Evolutionary conservation across 768 basidiomycete species (phyloP), one percentile per base, ranked within the genome.

Genomic region (Termitomyces sp.): DNA sequence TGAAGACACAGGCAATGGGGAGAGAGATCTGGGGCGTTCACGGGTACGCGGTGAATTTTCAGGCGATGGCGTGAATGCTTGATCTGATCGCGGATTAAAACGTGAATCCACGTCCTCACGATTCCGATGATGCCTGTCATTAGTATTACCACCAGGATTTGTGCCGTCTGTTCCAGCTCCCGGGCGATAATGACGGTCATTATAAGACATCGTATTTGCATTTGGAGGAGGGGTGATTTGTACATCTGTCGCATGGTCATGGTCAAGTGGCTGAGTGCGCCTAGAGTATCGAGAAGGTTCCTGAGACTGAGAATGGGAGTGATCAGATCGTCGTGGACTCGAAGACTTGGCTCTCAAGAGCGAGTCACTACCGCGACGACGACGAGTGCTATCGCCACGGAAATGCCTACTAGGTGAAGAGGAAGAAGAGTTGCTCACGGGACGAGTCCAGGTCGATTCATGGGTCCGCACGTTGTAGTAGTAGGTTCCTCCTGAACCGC

Each of bases 111-210:
- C 40, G 16, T 42, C 37, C 23, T 57, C 61, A 44, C 57, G 53
- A 23, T 54, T 51, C 14, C 67, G 57, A 28, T 64, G 63, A 25
- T 57, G 63, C 61, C 69, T 69, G 30, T 61, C 60, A 56, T 69
- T 66, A 44, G 63, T 53, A 52, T 37, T 37, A 50, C 35, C 66
- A 58, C 60, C 50, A 53, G 56, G 56, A 51, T 58, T 35, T 52
- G 57, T 21, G 41, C 54, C 44, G 41, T 63, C 65, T 12, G 62
- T 59, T 25, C 64, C 74, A 23, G 25, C 45, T 21, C 66, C 74
- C 34, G 85, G 84, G 47, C 84, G 80, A 67, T 88, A 88, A 66
- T 86, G 83, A 28, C 86, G 79, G 66, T 87, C 86, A 55, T 79
- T 73, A 54, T 79, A 83, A 17, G 82, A 77, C 54, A 86, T 74